Evolutionary conservation across 2,329 filamentous ascomycete species (phyloP), one percentile per base, ranked within the genome.

Genomic region (Thelonectria olida): DNA sequence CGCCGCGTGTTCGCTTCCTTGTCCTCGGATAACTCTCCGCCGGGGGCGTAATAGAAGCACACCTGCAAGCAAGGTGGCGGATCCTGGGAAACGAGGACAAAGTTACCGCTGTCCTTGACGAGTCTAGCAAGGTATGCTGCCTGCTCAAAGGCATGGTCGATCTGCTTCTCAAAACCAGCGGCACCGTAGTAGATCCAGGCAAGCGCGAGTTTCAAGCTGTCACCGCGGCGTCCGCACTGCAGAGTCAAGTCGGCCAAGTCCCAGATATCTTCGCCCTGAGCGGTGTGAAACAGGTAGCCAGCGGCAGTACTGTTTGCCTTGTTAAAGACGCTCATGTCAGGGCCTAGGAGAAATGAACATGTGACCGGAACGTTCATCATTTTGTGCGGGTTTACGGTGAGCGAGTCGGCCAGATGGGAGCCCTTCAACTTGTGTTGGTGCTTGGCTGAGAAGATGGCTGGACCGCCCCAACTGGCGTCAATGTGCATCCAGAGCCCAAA

Each of bases 361-460:
- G 94, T 97, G 39, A 96, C 81, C 0, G 96, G 95, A 3, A 93
- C 92, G 60, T 92, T 92, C 74, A 98, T 86, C 96, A 98, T 98
- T 80, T 98, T 98, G 80, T 99, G 96, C 58, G 96, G 94, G 77
- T 97, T 98, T 55, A 97, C 86, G 2, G 93, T 92, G 38, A 98
- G 82, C 13, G 89, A 92, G 77, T 97, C 86, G 9, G 94, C 96
- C 39, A 90, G 83, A 44, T 93, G 84, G 2, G 85, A 82, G 13
- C 95, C 95, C 1, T 80, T 76, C 9, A 98, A 80, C 73, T 93
- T 92, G 64, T 75, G 72, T 45, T 80, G 81, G 42, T 91, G 89
- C 58, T 79, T 79, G n/a, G 82, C 71, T 0, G 88, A 91, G 79
- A 98, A 97, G 66, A 92, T 84, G 61, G 92, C 92, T 1, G 90